Base-by-base conservation (phyloP, 2,329 filamentous ascomycete species). In the Talaromyces sp. region DNA sequence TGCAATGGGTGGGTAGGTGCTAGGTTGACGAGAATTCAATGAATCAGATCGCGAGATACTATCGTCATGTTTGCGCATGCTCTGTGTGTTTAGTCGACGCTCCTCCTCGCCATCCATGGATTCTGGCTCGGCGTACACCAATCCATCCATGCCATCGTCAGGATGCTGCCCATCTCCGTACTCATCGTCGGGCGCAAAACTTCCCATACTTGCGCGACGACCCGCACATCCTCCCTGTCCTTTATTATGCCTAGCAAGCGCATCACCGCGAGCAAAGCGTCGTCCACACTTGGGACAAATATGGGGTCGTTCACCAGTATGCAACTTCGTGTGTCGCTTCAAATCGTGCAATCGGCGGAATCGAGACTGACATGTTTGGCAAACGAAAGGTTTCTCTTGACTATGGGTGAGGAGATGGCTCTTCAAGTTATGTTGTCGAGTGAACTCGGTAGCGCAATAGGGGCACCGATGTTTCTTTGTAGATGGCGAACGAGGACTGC, bases 301-400 rank as follows among this genome's bases (percentile, higher is more conserved):
- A 66, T 99, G 94, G 11, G 92, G 92, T 66, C 95, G 87, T 77
- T 99, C 94, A 50, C 94, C 94, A 0, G 93, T 97, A 69, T 99
- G 94, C 19, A 99, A 83, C 75, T 99, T 99, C 60, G 89, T 91
- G 71, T 99, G 94, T 36, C 94, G 86, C 77, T 99, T 99, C 61
- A 99, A 76, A 68, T 99, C 94, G 70, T 99, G 94, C 47, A 97
- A 80, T 58, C 94, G 86, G 50, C 94, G 85, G 74, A 99, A 99
- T 47, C 93, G 86, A 72, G 94, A 90, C 64, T 93, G 85, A 71
- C 94, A 99, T n/a, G 90, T 91, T 57, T 90, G 87, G 70, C 94
- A 99, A 24, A 94, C 85, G 68, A 94, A 99, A 0, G 94, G 94
- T 75, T 99, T 99, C 73, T 99, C 94, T 79, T 99, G 93, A 66